Evolutionary conservation across 2,329 filamentous ascomycete species (phyloP).

Genomic region (Xylariaceae sp.): DNA sequence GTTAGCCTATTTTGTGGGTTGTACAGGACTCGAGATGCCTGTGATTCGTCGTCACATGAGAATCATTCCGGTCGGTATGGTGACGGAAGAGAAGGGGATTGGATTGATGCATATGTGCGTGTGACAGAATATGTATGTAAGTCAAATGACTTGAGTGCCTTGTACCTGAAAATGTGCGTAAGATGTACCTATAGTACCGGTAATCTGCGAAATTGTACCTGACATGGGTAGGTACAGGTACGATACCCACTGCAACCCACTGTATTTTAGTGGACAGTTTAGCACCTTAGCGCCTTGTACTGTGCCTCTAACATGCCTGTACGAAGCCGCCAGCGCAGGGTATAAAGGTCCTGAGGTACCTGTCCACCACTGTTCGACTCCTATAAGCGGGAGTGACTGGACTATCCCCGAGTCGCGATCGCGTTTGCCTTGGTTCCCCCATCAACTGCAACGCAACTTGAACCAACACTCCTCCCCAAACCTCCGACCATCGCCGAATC

Average conservation of each 20-base stretch:
- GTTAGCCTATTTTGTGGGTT: not conserved
- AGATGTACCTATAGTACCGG: not conserved
- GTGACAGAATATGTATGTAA: not conserved
- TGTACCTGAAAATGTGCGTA: no score
- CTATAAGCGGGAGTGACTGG: slow-evolving; percentile 1
- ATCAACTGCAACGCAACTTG: slow-evolving; percentile 16
- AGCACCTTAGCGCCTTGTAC: not conserved
- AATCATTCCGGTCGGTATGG: not conserved
- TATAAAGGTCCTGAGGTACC: not conserved
- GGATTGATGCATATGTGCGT: not conserved
- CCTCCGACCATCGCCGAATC: slow-evolving; percentile 14
- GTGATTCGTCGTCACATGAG: not conserved
- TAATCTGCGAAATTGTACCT: not conserved
- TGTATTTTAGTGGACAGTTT: not conserved
- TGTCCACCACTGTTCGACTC: not conserved
- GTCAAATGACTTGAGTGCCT: not conserved
- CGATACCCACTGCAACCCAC: not conserved
- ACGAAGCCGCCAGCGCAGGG: not conserved
- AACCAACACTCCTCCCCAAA: slow-evolving; percentile 10
- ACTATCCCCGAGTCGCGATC: slow-evolving; percentile 22
- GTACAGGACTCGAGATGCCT: not conserved
- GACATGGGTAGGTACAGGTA: not conserved
- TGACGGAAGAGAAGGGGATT: not conserved
- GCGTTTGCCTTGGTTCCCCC: slow-evolving; percentile 13
- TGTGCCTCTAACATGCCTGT: not conserved